Base-by-base conservation (phyloP, 2,329 filamentous ascomycete genomes). In the Curvularia lunata region DNA sequence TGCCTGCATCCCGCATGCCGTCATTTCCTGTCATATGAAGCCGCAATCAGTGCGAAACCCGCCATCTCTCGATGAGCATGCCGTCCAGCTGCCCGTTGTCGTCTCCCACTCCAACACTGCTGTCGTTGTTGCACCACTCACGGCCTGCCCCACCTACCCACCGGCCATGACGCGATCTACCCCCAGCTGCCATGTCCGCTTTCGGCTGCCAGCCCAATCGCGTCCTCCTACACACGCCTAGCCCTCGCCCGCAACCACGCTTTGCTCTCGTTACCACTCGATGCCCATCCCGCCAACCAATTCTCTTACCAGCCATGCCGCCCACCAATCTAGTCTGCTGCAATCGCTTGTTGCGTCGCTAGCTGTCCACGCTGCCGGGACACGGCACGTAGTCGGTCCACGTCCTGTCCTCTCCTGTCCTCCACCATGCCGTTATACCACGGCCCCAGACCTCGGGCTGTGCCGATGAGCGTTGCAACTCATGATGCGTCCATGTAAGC, bases 81-180 rank as follows among this genome's bases (percentile, higher is more conserved):
- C 27, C 27, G 9, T 30, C 9, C 7, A 10, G 27, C 32, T n/a
- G 32, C 16, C 13, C 16, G 5, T n/a, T 6, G 32, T n/a, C 16
- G 32, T 37, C 32, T 25, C 23, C 23, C 23, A 25, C 23, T 25
- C 4, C 23, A 25, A 25, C 4, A 25, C 4, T 6, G 23, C 56
- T 57, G 61, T 55, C 56, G 52, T 46, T 34, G 64, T 63, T 63
- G 58, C 65, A 66, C 63, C 62, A 63, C 62, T 19, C 54, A 49
- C 42, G 23, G 27, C 34, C 5, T 21, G 65, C 57, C 67, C 65
- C 66, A 56, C 61, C 53, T 63, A n/a, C 61, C 52, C 23, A 25
- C 23, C 64, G 52, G 48, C 57, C 58, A 68, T 68, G 64, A 65
- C 63, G 61, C 61, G 60, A 63, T 52, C 46, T 13, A 30, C 51